Evolutionary conservation across 805 yeast species (phyloP).

Genomic region (Naumovozyma dairenensis): DNA sequence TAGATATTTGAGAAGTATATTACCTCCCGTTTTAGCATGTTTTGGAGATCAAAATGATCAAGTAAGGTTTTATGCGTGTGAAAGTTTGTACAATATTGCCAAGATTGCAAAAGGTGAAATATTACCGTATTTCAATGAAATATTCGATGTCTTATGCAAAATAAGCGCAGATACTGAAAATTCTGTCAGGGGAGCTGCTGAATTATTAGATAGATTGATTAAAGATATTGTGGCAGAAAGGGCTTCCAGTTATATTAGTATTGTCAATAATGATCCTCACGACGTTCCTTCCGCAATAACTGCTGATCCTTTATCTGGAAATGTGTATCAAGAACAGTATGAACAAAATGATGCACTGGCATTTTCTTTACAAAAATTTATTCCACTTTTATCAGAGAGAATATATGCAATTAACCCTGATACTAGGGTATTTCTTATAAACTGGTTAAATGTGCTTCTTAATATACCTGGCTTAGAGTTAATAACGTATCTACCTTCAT

Average conservation of each 20-base stretch:
- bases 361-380: slow-evolving; percentile 76
- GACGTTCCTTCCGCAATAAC: slow-evolving; percentile 36
- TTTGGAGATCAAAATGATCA: slow-evolving; percentile 97
- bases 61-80: slow-evolving; percentile 95
- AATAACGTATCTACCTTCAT: slow-evolving; percentile 78
- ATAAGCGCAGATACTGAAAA: slow-evolving; percentile 85
- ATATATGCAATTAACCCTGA: slow-evolving; percentile 89
- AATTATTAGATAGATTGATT: slow-evolving; percentile 75
- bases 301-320: slow-evolving; percentile 44
- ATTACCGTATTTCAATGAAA: slow-evolving; percentile 81
- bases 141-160: slow-evolving; percentile 84
- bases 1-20: slow-evolving; percentile 67
- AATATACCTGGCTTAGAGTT: slow-evolving; percentile 88
- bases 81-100: slow-evolving; percentile 87
- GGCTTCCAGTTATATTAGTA: slow-evolving; percentile 77
- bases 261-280: slow-evolving; percentile 43
- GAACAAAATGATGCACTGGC: slow-evolving; percentile 45
- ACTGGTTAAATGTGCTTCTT: slow-evolving; percentile 88
- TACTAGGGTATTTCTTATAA: slow-evolving; percentile 81
- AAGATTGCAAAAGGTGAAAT: slow-evolving; percentile 96
- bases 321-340: slow-evolving; percentile 49
- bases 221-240: slow-evolving; percentile 94
- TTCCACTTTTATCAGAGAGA: slow-evolving; percentile 84
- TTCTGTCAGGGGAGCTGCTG: slow-evolving; percentile 92
- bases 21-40: slow-evolving; percentile 89